Percentiles rank a stretch among this genome's conserved stretches.
These are phyloP conservation scores for Viola pubescens DNA, from an alignment of 441 rosid species.

Conservation along the genomic window DNA sequence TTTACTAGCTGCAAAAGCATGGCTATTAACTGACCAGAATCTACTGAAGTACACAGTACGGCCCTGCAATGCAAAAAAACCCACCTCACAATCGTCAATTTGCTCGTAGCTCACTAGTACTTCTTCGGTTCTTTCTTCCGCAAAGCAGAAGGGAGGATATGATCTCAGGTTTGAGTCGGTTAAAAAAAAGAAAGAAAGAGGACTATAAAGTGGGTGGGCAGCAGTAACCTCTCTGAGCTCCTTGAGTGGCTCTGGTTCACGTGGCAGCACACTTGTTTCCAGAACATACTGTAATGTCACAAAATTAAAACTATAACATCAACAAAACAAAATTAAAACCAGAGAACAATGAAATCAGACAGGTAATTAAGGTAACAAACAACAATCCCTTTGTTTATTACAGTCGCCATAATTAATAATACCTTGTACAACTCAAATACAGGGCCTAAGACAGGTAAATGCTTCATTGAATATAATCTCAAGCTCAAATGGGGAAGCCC, in stretches of 20 bases:
- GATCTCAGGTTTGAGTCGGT: too few species aligned
- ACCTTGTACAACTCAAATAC: background rate
- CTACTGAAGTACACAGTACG: conserved; percentile 72
- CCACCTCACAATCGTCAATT: too few species aligned
- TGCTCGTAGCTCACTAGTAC: too few species aligned
- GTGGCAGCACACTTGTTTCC: conserved; percentile 32
- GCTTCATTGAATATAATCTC: background rate
- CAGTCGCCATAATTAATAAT: background rate
- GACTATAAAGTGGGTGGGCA: conserved; percentile 15
- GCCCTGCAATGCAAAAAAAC: conserved; percentile 31
- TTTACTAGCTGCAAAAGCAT: conserved; percentile 65
- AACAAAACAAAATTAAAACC: background rate
- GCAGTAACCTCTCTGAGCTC: conserved; percentile 26
- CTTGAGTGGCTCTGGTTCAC: conserved; percentile 25
- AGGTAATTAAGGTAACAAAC: background rate
- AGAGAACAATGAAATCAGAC: background rate
- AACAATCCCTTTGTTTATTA: too few species aligned
- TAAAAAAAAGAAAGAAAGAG: too few species aligned
- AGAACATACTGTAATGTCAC: conserved; percentile 22
- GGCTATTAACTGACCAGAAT: conserved; percentile 76
- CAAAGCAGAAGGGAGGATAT: too few species aligned
- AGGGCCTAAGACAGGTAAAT: background rate
- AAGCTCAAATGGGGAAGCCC: too few species aligned
- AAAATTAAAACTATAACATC: background rate
- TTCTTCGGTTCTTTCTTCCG: too few species aligned